Evolutionary conservation across 805 yeast species (phyloP), one percentile per base, ranked within the genome.

Genomic region (Myxozyma udenii): DNA sequence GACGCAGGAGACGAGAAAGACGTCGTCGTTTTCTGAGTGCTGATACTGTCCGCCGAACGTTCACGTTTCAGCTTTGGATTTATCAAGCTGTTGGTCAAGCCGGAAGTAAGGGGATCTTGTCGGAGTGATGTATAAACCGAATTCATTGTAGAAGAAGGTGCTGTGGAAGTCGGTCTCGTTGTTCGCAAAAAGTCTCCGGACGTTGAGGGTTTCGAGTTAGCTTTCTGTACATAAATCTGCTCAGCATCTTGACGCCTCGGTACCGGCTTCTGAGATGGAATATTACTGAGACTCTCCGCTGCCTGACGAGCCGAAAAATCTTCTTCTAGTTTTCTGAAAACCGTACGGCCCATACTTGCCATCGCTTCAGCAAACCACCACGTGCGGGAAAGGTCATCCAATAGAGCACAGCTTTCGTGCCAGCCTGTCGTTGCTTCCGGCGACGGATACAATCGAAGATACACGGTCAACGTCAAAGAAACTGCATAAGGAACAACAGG

Each of bases 321-420:
- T 18, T 57, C 60, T 39, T 57, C 61, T 32, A 57, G 26, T 40
- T 57, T 57, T 18, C 59, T 44, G 42, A 66, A 66, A 19, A 66
- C 66, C 23, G 57, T 59, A 46, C 66, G 47, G 22, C 69, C 70
- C 68, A 66, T 64, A 32, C 61, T 53, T 4, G 67, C 68, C 70
- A 66, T 66, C 3, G 68, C 69, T 18, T 66, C 68, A n/a, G 69
- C 68, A 3, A 66, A 67, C 70, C 70, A 66, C 70, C 70, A 66
- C 11, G 61, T 53, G 25, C 60, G 61, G 1, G 67, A 58, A 55
- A 66, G 52, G 6, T 43, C 50, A 33, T 65, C 66, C 26, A 66
- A 55, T 24, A 62, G 53, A 1, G 50, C 51, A 44, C 68, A 64
- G 37, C 62, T 57, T 32, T 64, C 65, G 26, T 57, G 55, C 69